Evolutionary conservation across 768 basidiomycete species (phyloP).

Genomic region (Suillus variegatus): DNA sequence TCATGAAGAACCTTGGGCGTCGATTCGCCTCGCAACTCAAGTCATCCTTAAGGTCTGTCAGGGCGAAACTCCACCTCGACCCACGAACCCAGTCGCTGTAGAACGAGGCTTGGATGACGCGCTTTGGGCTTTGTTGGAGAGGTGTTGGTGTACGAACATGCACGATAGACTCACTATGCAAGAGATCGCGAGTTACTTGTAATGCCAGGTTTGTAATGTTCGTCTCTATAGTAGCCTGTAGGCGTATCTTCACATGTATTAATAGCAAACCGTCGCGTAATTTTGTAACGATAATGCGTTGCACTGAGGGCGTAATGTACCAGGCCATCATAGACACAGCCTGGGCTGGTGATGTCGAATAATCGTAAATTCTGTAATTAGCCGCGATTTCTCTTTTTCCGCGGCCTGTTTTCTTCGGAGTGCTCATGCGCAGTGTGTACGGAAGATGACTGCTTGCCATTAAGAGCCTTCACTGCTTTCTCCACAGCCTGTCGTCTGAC

Average conservation of each 20-base stretch:
- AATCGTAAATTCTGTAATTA: neutral
- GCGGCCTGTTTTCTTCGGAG: neutral
- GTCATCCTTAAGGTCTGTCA: slow-evolving; percentile 45
- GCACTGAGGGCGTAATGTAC: neutral
- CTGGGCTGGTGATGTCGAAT: neutral
- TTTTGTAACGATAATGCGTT: no score
- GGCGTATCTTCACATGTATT: neutral
- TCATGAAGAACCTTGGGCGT: slow-evolving; percentile 50
- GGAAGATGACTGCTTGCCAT: neutral
- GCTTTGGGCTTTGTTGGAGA: slow-evolving; percentile 45
- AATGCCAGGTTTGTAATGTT: neutral
- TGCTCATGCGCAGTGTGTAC: neutral
- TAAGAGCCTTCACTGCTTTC: slow-evolving; percentile 32
- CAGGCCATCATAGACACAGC: neutral
- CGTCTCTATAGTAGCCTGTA: neutral
- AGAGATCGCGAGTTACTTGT: slow-evolving; percentile 23
- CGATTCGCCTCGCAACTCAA: slow-evolving; percentile 51
- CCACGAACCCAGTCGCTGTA: slow-evolving; percentile 33
- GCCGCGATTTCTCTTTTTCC: slow-evolving; percentile 21
- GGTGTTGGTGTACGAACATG: slow-evolving; percentile 43
- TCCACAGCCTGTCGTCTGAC: slow-evolving; percentile 62
- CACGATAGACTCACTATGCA: slow-evolving; percentile 41
- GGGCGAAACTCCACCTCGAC: slow-evolving; percentile 45
- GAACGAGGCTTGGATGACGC: slow-evolving; percentile 46
- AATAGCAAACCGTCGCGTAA: neutral